Base-by-base conservation (phyloP, 352 stramenopile species). In the Phytophthora sp. region DNA sequence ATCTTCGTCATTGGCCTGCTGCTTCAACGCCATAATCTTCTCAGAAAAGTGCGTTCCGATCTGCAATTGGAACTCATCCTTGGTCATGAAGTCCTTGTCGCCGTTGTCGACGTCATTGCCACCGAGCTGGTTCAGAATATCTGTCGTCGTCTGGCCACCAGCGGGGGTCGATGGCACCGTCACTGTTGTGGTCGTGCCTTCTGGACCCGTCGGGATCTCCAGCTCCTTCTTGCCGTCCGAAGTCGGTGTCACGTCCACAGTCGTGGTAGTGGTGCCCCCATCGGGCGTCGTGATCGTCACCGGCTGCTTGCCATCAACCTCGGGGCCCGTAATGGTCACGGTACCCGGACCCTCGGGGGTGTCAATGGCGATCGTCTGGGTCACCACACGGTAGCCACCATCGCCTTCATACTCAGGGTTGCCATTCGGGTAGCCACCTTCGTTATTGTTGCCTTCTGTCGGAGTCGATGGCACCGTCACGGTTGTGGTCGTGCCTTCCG, bases 1-100 rank as follows among this genome's bases (percentile, higher is more conserved):
- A 11, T 77, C 50, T 7, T 76, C 74, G 13, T 72, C 48, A 0
- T 28, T 56, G 1, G 60, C 50, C 27, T 55, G 23, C 0, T 72
- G 42, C 21, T 71, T 38, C 23, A 84, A 21, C 21, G 52, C 39
- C 59, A 67, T 59, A 17, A 58, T 59, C 35, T 77, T 68, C 10
- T 65, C 24, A 0, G 51, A 43, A 38, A 75, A 87, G 52, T 76
- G 63, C 4, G 48, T 30, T 0, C 53, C 45, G 4, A 87, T 63
- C 45, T 69, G 54, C 55, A 74, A 30, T 50, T 74, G 61, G 51
- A 86, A 82, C 35, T 79, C 49, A 8, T 73, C 62, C 65, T 84
- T 84, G 2, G 72, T 74, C 75, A 84, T 84, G 26, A 66, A 77
- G 23, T 62, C n/a, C 18, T 62, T 57, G 46, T 63, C 30, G 27